Evolutionary conservation across 495 filamentous ascomycete species (phyloP).

Genomic region (Thozetella sp.): DNA sequence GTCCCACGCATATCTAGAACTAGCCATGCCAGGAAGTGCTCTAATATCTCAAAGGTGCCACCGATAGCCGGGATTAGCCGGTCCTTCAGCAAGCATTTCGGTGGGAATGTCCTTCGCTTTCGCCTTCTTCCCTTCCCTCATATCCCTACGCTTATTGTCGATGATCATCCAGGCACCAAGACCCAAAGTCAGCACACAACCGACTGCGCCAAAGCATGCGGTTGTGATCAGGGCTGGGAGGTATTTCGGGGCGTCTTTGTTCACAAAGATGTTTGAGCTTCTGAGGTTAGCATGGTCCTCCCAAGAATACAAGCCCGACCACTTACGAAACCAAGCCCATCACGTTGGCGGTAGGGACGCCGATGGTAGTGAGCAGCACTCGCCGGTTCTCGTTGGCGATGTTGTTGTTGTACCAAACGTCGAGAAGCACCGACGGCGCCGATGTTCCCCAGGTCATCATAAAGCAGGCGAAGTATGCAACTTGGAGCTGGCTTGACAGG

Average conservation of each 20-base stretch:
- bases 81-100: conserved; percentile 68
- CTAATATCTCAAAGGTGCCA: conserved; percentile 69
- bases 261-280: conserved; percentile 72
- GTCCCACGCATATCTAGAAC: no score
- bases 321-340: conserved; percentile 66
- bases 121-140: conserved; percentile 58
- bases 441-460: conserved; percentile 80
- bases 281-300: not conserved
- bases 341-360: conserved; percentile 74
- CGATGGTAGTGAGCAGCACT: conserved; percentile 70
- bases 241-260: conserved; percentile 72
- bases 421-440: conserved; percentile 56
- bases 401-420: conserved; percentile 81
- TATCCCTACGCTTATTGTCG: conserved; percentile 69
- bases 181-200: conserved; percentile 55
- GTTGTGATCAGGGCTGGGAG: conserved; percentile 74
- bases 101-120: conserved; percentile 70
- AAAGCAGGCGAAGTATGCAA: conserved; percentile 78
- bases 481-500: conserved; percentile 54
- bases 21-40: no score
- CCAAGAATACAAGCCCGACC: not conserved
- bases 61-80: conserved; percentile 62
- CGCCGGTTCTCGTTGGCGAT: conserved; percentile 74
- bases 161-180: conserved; percentile 70
- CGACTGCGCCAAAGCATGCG: conserved; percentile 69